These are phyloP conservation scores for Coemansia sp. DNA, from an alignment of 192 early-diverging fungal species.

Conservation along the genomic window DNA sequence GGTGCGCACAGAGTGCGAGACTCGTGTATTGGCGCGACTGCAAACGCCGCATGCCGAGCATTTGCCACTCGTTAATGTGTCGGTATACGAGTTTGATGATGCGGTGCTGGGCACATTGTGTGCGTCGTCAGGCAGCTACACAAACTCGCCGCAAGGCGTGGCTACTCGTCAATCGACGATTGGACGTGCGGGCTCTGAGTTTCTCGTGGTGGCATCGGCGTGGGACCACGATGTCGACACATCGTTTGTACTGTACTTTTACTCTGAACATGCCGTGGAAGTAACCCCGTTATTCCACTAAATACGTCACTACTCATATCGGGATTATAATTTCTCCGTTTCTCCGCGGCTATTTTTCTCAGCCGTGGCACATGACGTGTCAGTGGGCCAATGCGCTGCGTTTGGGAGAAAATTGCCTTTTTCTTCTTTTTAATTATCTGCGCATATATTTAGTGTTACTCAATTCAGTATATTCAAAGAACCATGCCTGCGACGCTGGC, in stretches of 20 bases:
- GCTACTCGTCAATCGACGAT: slow-evolving; percentile 27
- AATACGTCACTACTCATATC: too few relatives aligned
- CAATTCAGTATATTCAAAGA: neutral
- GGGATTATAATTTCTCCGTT: neutral
- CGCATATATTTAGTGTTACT: too few relatives aligned
- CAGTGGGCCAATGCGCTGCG: neutral
- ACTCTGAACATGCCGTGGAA: slow-evolving; percentile 36
- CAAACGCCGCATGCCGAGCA: slow-evolving; percentile 66
- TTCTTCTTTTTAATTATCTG: neutral
- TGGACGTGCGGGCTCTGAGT: slow-evolving; percentile 23
- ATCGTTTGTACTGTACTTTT: slow-evolving; percentile 50
- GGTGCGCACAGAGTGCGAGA: slow-evolving; percentile 59
- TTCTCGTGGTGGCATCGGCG: slow-evolving; percentile 41
- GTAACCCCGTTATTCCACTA: slow-evolving; percentile 21
- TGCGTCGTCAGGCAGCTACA: slow-evolving; percentile 51
- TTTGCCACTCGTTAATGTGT: slow-evolving; percentile 68
- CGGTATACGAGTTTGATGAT: slow-evolving; percentile 59
- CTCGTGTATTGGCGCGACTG: slow-evolving; percentile 64
- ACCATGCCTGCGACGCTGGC: slow-evolving; percentile 15
- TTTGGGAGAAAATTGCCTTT: neutral
- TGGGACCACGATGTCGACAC: slow-evolving; percentile 38
- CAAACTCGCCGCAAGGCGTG: slow-evolving; percentile 51
- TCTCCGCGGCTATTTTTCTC: neutral
- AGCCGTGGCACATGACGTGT: neutral
- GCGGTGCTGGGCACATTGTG: slow-evolving; percentile 18